Conservation (phyloP, 805 yeast species). For the Cyberlindnera xishuangbannaensis region DNA sequence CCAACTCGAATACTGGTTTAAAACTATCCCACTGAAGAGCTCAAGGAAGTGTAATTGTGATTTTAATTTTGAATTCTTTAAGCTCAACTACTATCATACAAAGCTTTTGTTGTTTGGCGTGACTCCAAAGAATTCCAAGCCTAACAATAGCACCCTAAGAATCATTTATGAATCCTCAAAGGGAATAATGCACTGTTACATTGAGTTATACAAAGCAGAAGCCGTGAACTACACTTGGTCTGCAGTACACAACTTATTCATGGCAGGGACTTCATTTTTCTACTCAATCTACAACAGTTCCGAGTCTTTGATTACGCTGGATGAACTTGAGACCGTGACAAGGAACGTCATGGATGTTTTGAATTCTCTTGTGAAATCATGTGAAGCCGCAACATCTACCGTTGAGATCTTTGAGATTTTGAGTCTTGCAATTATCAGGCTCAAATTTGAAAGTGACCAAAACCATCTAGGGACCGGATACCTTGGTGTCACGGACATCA, state of each 20-base stretch:
- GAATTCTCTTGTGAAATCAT: constrained; percentile 54
- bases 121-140: constrained; percentile 59
- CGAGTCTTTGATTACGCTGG: constrained; percentile 41
- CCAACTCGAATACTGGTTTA: constrained; percentile 59
- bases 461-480: constrained; percentile 1
- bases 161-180: constrained; percentile 58
- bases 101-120: constrained; percentile 68
- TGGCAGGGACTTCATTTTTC: constrained; percentile 83
- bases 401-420: constrained; percentile 65
- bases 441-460: constrained; percentile 40
- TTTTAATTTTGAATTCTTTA: constrained; percentile 65
- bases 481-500: constrained; percentile 12
- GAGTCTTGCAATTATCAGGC: constrained; percentile 61
- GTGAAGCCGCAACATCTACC: constrained; percentile 76
- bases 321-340: constrained; percentile 43
- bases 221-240: constrained; percentile 87
- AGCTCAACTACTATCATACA: constrained; percentile 73
- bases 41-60: constrained; percentile 61
- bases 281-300: constrained; percentile 69
- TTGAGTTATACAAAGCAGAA: constrained; percentile 47
- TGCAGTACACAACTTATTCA: constrained; percentile 80
- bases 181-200: constrained; percentile 60
- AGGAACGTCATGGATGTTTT: constrained; percentile 51
- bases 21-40: constrained; percentile 47
- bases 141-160: constrained; percentile 47